Conservation (phyloP, 768 basidiomycete species). For the Tulasnella sp. region DNA sequence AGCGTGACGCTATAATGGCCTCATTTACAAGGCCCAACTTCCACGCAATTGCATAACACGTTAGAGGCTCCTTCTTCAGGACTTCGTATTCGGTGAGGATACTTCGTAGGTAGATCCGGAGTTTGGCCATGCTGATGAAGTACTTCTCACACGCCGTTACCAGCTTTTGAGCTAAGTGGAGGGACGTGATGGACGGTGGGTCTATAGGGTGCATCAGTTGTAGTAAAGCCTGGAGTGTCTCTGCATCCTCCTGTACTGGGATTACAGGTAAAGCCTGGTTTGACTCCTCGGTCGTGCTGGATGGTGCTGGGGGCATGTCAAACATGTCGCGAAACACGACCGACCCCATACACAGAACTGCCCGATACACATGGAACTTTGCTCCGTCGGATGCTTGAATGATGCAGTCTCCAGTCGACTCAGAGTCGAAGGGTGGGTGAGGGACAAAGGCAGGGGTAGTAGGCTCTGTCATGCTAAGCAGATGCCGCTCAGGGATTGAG, state of each 20-base stretch:
- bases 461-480: background rate
- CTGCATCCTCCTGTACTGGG: background rate
- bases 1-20: background rate
- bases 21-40: background rate
- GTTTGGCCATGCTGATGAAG: background rate
- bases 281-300: background rate
- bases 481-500: too few relatives aligned
- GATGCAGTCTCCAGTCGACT: background rate
- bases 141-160: background rate
- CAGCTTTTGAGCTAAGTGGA: background rate
- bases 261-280: background rate
- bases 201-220: background rate
- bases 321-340: slow-evolving; percentile 24
- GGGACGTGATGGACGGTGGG: background rate
- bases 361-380: background rate
- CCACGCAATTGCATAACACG: background rate
- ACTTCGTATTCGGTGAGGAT: background rate
- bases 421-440: background rate
- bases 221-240: background rate
- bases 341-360: slow-evolving; percentile 6
- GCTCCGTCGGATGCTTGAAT: slow-evolving; percentile 8
- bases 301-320: background rate
- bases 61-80: background rate
- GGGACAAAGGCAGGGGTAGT: background rate
- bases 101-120: background rate